These are phyloP conservation scores for Alternaria atra DNA, from an alignment of 2,329 filamentous ascomycete genomes.

Conservation along the genomic window DNA sequence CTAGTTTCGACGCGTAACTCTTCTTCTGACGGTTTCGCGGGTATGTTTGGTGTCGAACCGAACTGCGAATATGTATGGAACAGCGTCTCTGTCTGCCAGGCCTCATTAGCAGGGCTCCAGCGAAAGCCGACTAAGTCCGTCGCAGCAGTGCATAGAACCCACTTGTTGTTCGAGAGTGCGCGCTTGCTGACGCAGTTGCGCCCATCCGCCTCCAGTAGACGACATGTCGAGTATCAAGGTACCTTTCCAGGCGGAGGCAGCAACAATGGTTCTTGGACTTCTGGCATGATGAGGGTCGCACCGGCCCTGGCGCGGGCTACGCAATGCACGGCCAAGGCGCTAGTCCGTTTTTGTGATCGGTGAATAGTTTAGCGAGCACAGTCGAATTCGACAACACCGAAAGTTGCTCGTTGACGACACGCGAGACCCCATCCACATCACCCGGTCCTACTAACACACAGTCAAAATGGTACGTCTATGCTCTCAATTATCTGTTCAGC, in stretches of 20 bases:
- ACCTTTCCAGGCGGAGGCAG: slow-evolving; percentile 9
- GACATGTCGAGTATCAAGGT: slow-evolving; percentile 40
- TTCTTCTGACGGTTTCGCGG: slow-evolving; percentile 83
- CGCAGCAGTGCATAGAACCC: slow-evolving; percentile 34
- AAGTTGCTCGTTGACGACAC: slow-evolving; percentile 45
- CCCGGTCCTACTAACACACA: slow-evolving; percentile 49
- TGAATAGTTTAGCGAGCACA: slow-evolving; percentile 36
- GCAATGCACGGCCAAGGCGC: slow-evolving; percentile 35
- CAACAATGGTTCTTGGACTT: slow-evolving; percentile 22
- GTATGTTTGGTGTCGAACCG: slow-evolving; percentile 79
- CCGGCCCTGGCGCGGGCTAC: slow-evolving; percentile 25
- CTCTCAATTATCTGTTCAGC: slow-evolving; percentile 24
- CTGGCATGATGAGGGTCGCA: slow-evolving; percentile 34
- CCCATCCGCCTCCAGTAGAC: slow-evolving; percentile 71
- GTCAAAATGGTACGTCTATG: slow-evolving; percentile 51
- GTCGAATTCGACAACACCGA: slow-evolving; percentile 33
- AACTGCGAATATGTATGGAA: slow-evolving; percentile 92
- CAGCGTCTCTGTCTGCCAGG: slow-evolving; percentile 77
- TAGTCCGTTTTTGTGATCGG: slow-evolving; percentile 16
- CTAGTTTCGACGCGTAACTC: slow-evolving; percentile 81
- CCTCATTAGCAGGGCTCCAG: slow-evolving; percentile 33
- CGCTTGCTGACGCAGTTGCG: slow-evolving; percentile 92
- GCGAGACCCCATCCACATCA: slow-evolving; percentile 50
- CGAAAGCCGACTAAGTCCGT: slow-evolving; percentile 24
- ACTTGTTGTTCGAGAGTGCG: slow-evolving; percentile 91